Conservation (phyloP, 2,329 filamentous ascomycete species). For the Colletotrichum godetiae region DNA sequence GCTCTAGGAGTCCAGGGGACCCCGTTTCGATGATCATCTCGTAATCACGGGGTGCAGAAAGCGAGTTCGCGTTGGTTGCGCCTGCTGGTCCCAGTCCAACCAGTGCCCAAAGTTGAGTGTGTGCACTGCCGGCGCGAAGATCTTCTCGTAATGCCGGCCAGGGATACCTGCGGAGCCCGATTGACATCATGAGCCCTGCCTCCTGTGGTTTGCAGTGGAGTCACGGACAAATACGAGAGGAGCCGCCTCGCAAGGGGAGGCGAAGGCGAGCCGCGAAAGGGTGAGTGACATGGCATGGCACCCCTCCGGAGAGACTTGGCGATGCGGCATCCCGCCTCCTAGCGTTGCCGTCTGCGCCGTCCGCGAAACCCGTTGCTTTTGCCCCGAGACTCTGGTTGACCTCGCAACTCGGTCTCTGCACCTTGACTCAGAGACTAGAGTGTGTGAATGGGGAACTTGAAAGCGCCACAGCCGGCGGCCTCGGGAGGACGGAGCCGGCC, state of each 20-base stretch:
- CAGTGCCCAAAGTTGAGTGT: background rate
- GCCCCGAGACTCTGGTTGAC: background rate
- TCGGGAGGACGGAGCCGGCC: constrained; percentile 5
- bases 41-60: constrained; percentile 16
- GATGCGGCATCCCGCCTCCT: background rate
- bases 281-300: background rate
- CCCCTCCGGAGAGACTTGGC: constrained; percentile 6
- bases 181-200: constrained; percentile 27
- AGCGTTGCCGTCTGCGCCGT: background rate
- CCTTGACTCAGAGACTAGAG: background rate
- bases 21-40: constrained; percentile 13
- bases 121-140: constrained; percentile 19
- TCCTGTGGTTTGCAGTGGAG: constrained; percentile 3
- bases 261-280: background rate
- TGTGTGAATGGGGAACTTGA: background rate
- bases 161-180: constrained; percentile 1
- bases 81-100: background rate
- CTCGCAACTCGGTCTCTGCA: background rate
- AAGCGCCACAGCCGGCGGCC: background rate
- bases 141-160: constrained; percentile 33
- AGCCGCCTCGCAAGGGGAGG: constrained; percentile 8
- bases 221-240: constrained; percentile 27
- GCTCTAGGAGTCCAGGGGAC: background rate
- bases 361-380: background rate
- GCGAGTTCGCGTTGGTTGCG: background rate